phyloP scores from a whole-genome alignment of 2,329 filamentous ascomycete genomes.

The Colletotrichum siamense region DNA sequence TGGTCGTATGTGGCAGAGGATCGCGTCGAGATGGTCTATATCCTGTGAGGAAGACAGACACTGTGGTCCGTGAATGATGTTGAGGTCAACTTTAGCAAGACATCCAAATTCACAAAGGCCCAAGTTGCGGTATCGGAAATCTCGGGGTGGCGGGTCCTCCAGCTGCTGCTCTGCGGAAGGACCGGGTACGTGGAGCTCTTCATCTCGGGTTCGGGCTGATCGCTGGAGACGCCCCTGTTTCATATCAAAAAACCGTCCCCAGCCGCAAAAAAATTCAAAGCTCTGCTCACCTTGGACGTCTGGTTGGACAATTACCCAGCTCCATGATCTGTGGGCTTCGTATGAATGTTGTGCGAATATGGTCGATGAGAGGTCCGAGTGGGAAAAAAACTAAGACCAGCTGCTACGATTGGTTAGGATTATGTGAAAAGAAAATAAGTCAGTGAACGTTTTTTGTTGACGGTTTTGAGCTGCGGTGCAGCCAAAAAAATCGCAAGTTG shows the following conservation, averaged over 20 bases:
- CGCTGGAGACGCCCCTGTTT: neutral
- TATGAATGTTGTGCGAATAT: neutral
- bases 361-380: neutral
- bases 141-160: neutral
- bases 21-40: neutral
- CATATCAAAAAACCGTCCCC: neutral
- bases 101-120: neutral
- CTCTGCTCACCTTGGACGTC: neutral
- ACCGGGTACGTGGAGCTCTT: neutral
- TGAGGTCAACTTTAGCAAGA: neutral
- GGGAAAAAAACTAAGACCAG: neutral
- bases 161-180: neutral
- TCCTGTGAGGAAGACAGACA: neutral
- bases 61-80: neutral
- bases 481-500: neutral
- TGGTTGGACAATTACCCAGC: neutral
- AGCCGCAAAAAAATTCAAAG: neutral
- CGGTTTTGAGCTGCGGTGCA: neutral
- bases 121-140: neutral
- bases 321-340: neutral
- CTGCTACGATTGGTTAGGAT: neutral
- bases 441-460: neutral
- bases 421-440: neutral
- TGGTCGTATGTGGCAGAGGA: neutral
- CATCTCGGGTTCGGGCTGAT: neutral